Conservation (phyloP, 306 rosid species). For the Mimosa bimucronata region DNA sequence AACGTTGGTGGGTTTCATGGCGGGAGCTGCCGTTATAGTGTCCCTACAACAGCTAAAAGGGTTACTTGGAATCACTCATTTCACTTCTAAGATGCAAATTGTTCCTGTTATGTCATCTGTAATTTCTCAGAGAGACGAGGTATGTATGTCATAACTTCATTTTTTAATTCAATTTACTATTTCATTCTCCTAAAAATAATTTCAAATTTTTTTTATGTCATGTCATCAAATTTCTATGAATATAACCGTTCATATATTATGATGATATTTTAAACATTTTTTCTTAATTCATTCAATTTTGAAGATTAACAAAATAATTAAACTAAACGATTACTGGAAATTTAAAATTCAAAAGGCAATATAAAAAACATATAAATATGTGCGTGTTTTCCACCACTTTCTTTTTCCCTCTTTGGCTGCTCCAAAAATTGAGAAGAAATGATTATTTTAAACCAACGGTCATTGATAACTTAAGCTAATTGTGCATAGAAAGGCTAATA, state of each 20-base stretch:
- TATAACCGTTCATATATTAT: neutral
- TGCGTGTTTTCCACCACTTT: neutral
- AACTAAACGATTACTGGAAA: neutral
- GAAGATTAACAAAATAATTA: neutral
- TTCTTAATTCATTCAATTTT: neutral
- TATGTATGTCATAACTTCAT: constrained; percentile 9
- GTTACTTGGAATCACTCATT: constrained; percentile 82
- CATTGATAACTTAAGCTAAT: neutral
- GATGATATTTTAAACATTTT: neutral
- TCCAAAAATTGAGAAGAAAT: constrained; percentile 36
- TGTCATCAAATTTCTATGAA: neutral
- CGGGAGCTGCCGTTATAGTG: constrained; percentile 97
- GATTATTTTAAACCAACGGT: constrained; percentile 18
- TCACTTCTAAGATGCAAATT: constrained; percentile 86
- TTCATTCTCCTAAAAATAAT: too few species aligned
- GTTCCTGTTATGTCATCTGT: constrained; percentile 75
- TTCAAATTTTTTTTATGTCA: neutral
- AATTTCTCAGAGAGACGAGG: constrained; percentile 68
- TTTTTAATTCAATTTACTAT: too few species aligned
- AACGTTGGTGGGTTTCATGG: constrained; percentile 93
- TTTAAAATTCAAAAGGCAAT: constrained; percentile 6
- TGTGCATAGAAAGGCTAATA: constrained; percentile 34
- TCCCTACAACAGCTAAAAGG: constrained; percentile 92
- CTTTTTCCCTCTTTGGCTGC: neutral
- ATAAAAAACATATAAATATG: neutral